Percentiles rank a stretch among this genome's conserved stretches.
These are phyloP conservation scores for Trichodelitschia bisporula DNA, from an alignment of 495 filamentous ascomycete species.

Conservation along the genomic window DNA sequence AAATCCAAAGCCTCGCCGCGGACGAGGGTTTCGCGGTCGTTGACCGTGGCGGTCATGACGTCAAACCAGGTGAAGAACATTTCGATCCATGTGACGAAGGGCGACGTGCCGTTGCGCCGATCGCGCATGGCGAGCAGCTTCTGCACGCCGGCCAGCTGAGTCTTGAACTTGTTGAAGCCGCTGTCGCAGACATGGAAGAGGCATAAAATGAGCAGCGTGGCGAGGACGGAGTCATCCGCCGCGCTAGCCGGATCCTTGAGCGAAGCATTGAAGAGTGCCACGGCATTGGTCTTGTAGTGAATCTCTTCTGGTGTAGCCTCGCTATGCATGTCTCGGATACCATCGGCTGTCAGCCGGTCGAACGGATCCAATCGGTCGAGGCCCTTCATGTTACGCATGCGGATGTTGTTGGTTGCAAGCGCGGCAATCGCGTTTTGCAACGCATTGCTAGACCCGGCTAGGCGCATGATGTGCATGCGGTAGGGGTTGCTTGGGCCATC, in stretches of 20 bases:
- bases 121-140: slow-evolving; percentile 68
- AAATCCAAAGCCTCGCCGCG: slow-evolving; percentile 43
- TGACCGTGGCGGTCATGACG: slow-evolving; percentile 77
- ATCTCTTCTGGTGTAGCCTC: slow-evolving; percentile 41
- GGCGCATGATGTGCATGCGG: slow-evolving; percentile 53
- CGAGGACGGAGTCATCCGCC: slow-evolving; percentile 66
- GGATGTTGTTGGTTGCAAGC: slow-evolving; percentile 61
- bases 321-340: slow-evolving; percentile 14
- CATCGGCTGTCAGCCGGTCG: slow-evolving; percentile 4
- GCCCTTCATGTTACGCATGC: slow-evolving; percentile 13
- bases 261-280: slow-evolving; percentile 60
- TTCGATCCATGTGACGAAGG: slow-evolving; percentile 72
- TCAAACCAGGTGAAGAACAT: slow-evolving; percentile 94
- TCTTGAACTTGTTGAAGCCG: slow-evolving; percentile 74
- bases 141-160: slow-evolving; percentile 83
- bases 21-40: slow-evolving; percentile 78
- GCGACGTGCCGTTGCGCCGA: slow-evolving; percentile 27
- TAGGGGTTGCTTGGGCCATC: slow-evolving; percentile 71
- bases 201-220: slow-evolving; percentile 68
- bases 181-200: slow-evolving; percentile 87
- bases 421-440: slow-evolving; percentile 84
- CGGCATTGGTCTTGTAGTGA: slow-evolving; percentile 56
- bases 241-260: slow-evolving; percentile 49
- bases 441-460: slow-evolving; percentile 56
- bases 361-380: slow-evolving; percentile 1